These are phyloP conservation scores for Huntiella omanensis DNA, from an alignment of 2,329 filamentous ascomycete genomes.

Conservation along the genomic window DNA sequence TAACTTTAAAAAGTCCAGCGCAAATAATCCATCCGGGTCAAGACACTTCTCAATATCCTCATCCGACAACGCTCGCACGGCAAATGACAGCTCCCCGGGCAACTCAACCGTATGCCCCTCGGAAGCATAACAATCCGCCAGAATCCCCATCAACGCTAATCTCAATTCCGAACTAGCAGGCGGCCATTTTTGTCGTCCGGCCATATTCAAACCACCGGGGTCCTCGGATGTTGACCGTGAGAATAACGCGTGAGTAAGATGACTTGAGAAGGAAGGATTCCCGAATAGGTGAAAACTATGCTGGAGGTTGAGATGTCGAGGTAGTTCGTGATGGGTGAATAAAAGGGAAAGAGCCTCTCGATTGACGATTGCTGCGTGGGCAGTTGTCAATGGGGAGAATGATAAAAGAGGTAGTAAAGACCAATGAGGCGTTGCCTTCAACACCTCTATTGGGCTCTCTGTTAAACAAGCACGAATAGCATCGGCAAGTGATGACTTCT, in stretches of 20 bases:
- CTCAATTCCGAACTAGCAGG: conserved; percentile 87
- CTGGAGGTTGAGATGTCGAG: conserved; percentile 55
- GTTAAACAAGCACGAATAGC: conserved; percentile 17
- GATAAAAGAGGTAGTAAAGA: conserved; percentile 50
- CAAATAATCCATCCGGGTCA: conserved; percentile 64
- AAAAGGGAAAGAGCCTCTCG: conserved; percentile 56
- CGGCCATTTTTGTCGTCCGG: conserved; percentile 71
- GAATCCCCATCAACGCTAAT: conserved; percentile 67
- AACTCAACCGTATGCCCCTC: conserved; percentile 21
- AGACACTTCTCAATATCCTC: conserved; percentile 70
- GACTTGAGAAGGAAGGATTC: conserved; percentile 65
- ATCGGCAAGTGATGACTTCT: conserved; percentile 13
- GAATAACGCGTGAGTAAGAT: conserved; percentile 68
- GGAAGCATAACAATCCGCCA: conserved; percentile 51
- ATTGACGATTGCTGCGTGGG: conserved; percentile 62
- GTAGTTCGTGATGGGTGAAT: conserved; percentile 54
- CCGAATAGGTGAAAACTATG: conserved; percentile 67
- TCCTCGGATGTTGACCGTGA: conserved; percentile 34
- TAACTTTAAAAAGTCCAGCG: conserved; percentile 79
- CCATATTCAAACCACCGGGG: conserved; percentile 60
- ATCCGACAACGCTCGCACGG: conserved; percentile 59
- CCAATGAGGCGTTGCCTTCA: conserved; percentile 31
- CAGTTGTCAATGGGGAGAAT: conserved; percentile 52
- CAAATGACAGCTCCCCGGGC: conserved; percentile 60
- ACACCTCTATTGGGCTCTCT: background rate